These are phyloP conservation scores for Dinochytrium kinnereticum DNA, from an alignment of 371 early-diverging fungal species.

Conservation along the genomic window DNA sequence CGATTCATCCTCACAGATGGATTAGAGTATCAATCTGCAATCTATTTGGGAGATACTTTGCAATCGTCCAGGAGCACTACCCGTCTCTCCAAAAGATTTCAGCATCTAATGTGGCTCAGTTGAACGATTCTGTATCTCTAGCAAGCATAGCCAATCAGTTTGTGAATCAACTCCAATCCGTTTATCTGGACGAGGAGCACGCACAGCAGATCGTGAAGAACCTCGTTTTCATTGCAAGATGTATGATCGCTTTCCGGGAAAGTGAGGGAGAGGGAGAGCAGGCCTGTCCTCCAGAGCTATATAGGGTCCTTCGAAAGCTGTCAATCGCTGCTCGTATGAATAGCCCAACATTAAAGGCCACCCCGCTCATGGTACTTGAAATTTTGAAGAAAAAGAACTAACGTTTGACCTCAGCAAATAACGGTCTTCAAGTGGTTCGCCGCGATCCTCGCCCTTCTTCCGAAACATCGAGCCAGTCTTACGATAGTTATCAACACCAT, in stretches of 20 bases:
- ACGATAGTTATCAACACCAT: not conserved
- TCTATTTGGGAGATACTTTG: constrained; percentile 77
- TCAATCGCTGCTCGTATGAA: not conserved
- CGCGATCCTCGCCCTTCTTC: not conserved
- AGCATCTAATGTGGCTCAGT: not conserved
- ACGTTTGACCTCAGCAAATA: not conserved
- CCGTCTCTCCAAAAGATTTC: not conserved
- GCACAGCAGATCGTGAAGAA: constrained; percentile 93
- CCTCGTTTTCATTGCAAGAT: constrained; percentile 85
- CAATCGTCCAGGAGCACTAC: constrained; percentile 45
- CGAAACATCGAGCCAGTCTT: not conserved
- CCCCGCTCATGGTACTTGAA: not conserved
- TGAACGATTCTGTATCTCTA: constrained; percentile 10
- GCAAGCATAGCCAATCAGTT: constrained; percentile 47
- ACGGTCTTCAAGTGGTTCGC: not conserved
- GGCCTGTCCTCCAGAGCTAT: not conserved
- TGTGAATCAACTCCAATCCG: constrained; percentile 69
- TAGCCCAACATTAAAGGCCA: not conserved
- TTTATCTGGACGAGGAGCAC: constrained; percentile 73
- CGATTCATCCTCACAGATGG: constrained; percentile 82
- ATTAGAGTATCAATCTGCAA: constrained; percentile 73
- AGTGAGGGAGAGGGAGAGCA: constrained; percentile 13
- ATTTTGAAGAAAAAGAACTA: too few species aligned
- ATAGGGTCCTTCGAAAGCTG: not conserved
- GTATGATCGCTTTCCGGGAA: constrained; percentile 53